Conservation (phyloP, 176 grass and related monocot species). For the Metroxylon sagu region DNA sequence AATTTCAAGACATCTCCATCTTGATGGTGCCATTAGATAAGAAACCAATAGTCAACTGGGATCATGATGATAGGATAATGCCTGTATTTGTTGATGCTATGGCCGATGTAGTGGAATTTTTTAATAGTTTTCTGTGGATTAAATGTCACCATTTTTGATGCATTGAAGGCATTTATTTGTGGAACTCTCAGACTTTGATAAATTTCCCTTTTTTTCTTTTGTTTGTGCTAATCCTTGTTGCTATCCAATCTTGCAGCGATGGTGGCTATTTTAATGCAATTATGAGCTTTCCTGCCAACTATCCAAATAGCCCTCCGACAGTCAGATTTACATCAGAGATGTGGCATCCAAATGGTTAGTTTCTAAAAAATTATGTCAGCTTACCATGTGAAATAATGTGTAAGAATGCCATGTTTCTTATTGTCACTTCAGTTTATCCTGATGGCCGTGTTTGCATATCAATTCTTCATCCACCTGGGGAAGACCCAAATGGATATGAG, state of each 20-base stretch:
- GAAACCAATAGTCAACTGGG: too few species aligned
- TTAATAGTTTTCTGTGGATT: too few species aligned
- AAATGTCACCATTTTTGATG: too few species aligned
- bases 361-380: neutral
- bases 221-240: neutral
- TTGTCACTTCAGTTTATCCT: slow-evolving; percentile 2
- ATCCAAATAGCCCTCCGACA: slow-evolving; percentile 13
- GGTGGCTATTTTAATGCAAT: slow-evolving; percentile 21
- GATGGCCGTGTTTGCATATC: slow-evolving; percentile 22
- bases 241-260: neutral
- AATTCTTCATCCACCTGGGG: slow-evolving; percentile 20
- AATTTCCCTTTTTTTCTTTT: too few species aligned
- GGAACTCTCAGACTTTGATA: too few species aligned
- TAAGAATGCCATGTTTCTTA: neutral
- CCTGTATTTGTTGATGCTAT: too few species aligned
- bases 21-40: too few species aligned
- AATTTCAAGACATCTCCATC: too few species aligned
- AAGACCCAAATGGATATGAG: slow-evolving; percentile 17
- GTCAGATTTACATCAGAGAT: slow-evolving; percentile 20
- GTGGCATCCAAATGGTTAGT: slow-evolving; percentile 14
- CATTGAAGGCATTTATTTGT: too few species aligned
- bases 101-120: too few species aligned
- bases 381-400: neutral
- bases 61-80: too few species aligned
- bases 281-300: slow-evolving; percentile 18